Conservation (phyloP, 2,329 filamentous ascomycete genomes). For the Colletotrichum costaricense region DNA sequence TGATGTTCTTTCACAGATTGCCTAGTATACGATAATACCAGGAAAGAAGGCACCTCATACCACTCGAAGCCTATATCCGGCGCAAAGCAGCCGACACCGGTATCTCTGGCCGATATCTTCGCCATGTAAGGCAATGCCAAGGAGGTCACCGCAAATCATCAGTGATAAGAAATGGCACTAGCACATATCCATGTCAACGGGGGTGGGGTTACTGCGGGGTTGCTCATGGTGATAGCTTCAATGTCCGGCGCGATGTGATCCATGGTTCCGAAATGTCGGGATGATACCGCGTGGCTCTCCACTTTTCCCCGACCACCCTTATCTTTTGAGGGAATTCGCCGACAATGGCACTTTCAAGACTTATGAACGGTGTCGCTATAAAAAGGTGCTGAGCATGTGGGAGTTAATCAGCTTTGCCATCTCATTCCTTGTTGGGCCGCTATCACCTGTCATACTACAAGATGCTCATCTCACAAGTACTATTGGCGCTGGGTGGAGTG, state of each 20-base stretch:
- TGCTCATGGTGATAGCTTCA: not conserved
- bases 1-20: not conserved
- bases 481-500: not conserved
- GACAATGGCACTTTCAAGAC: not conserved
- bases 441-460: not conserved
- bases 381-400: not conserved
- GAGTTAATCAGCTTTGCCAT: not conserved
- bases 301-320: not conserved
- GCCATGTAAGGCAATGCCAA: not conserved
- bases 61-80: not conserved
- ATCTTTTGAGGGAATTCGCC: not conserved
- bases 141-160: not conserved
- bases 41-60: not conserved
- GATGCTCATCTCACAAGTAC: not conserved
- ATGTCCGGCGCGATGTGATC: not conserved
- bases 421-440: not conserved
- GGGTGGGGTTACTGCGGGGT: not conserved
- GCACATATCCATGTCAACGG: too few relatives aligned
- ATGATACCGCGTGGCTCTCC: not conserved
- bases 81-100: not conserved
- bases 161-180: not conserved
- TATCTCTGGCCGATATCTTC: not conserved
- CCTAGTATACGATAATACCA: accelerated
- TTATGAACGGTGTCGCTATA: not conserved
- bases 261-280: not conserved